Evolutionary conservation across 176 grass and related monocot genomes (phyloP).

Genomic region (Oryza officinalis): DNA sequence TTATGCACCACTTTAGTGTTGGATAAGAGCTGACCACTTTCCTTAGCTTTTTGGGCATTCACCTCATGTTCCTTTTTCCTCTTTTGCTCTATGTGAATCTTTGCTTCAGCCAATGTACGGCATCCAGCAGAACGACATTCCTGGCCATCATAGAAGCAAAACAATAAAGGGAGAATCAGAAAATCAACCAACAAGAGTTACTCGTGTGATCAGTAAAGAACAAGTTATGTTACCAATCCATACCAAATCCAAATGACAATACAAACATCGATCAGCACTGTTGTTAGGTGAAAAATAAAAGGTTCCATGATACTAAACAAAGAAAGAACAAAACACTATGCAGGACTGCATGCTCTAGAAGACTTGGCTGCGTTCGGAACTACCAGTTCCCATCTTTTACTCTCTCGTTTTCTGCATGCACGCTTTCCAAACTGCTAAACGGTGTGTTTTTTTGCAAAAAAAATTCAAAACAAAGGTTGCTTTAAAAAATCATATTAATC

Average conservation of each 20-base stretch:
- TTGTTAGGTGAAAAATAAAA: neutral
- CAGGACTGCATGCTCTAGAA: neutral
- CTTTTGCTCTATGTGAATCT: slow-evolving; percentile 87
- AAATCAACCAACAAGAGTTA: neutral
- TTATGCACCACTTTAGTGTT: slow-evolving; percentile 67
- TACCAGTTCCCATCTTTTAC: too few relatives aligned
- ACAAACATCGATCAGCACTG: neutral
- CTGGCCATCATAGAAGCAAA: slow-evolving; percentile 44
- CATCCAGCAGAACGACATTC: slow-evolving; percentile 87
- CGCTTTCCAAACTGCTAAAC: too few relatives aligned
- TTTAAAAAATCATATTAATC: too few relatives aligned
- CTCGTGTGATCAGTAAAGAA: neutral
- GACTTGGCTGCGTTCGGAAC: neutral
- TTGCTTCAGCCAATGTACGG: slow-evolving; percentile 76
- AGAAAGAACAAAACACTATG: neutral
- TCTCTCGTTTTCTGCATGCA: too few relatives aligned
- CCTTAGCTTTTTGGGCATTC: slow-evolving; percentile 69
- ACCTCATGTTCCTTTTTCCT: slow-evolving; percentile 63
- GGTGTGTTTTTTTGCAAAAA: too few relatives aligned
- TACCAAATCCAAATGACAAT: neutral
- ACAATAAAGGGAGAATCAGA: neutral
- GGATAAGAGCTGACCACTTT: slow-evolving; percentile 50
- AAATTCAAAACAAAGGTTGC: too few relatives aligned
- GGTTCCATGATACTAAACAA: neutral
- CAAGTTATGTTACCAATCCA: neutral